Base-by-base conservation (phyloP, 495 filamentous ascomycete species). In the Penicillium goetzii region DNA sequence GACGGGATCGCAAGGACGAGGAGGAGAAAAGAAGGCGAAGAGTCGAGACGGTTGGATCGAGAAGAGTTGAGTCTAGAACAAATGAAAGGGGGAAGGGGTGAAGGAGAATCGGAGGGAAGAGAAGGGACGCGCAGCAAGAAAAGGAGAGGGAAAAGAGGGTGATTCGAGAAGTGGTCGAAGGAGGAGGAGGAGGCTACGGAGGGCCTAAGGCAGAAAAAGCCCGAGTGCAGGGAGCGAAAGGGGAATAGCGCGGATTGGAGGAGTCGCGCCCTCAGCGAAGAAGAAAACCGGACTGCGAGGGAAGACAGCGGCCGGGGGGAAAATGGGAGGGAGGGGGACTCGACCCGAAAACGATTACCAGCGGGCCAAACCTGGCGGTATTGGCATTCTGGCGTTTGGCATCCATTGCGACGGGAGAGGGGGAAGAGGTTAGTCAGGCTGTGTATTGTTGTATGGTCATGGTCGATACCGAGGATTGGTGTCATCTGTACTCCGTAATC, bases 1-100 rank as follows among this genome's bases (percentile, higher is more conserved):
- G 65, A 66, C 59, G 68, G 72, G 69, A 72, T 77, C 74, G 76
- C 73, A 70, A 47, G 43, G 43, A 23, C 19, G 75, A 77, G 71
- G 62, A 71, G 67, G 56, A 68, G 63, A 64, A 64, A 71, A 74
- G 67, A 23, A 67, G 51, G 58, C 38, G 64, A 59, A 19, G 70
- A 70, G 64, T 57, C 59, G 53, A 56, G 50, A 61, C 55, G 56
- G 61, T 51, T 47, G 64, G 69, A 59, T 63, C 65, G 68, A 66
- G 57, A 66, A 66, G 15, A 63, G 65, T 75, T 62, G 70, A 52
- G 25, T 26, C 50, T 33, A 56, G 43, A 51, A 68, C 53, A 49
- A 45, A 64, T 34, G 72, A 69, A 70, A 72, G 68, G 63, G 72
- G 69, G 58, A 53, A 33, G 15, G 30, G 30, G 50, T 32, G 8